Evolutionary conservation across 177 flowering plant genomes (phyloP), one percentile per base, ranked within the genome.

Genomic region (Vitis hybrid): DNA sequence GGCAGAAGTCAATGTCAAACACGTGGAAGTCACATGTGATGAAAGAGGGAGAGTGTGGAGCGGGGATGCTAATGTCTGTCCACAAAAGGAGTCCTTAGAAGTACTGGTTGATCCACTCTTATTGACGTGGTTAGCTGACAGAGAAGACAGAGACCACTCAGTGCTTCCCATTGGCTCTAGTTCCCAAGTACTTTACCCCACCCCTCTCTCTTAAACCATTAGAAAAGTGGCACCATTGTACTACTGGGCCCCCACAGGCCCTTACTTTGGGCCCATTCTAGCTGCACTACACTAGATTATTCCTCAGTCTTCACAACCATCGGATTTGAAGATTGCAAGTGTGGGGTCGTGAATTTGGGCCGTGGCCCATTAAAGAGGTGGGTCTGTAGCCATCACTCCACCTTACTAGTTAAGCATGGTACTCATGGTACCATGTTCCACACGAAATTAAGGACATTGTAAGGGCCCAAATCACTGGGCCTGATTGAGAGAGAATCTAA

Each of bases 21-120:
- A 59, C 60, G 73, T 64, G 73, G 55, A 65, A 65, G 57, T 74
- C 66, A 65, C 77, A 69, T 63, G 69, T 31, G 26, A 63, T 52
- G 3, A 14, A 11, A 6, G 58, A 12, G 26, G 56, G 49, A 61
- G 48, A 62, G 12, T 16, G 52, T 16, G 26, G 65, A 45, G 48
- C 55, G 71, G 50, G 48, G 69, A 61, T 67, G 66, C 57, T 54
- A 18, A 10, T 65, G 69, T 61, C 66, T 16, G 61, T 62, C 54
- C 61, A 65, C 19, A 51, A n/a, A 22, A 31, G n/a, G 64, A 20
- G 39, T 18, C 58, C n/a, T 8, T 48, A 57, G 50, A 68, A 73
- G 76, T 73, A 62, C 76, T 58, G 8, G 63, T 16, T 50, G 74
- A 72, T 59, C 55, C 29, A 59, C 56, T n/a, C 58, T 53, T 50